Evolutionary conservation across 1,284 basidiomycete species (phyloP), one percentile per base, ranked within the genome.

Genomic region (Rhodotorula glutinis): DNA sequence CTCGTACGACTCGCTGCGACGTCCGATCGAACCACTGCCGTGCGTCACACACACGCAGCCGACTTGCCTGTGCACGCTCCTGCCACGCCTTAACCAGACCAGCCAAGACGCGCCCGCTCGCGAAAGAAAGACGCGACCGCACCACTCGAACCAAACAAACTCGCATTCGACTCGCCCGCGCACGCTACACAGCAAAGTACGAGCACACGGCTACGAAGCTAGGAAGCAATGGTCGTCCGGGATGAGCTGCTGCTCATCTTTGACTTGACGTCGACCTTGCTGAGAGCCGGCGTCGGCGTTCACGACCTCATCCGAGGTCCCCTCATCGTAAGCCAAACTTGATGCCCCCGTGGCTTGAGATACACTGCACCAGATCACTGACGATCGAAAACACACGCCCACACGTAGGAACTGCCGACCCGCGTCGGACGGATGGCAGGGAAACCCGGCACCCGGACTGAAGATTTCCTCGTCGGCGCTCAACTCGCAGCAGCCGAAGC

Each of bases 391-490:
- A n/a, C n/a, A n/a, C 27, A 16, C 49, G 9, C n/a, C 5, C 10
- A n/a, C 19, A 23, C 19, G 53, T 70, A 83, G 90, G 86, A 89
- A 80, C 80, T 91, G 51, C 79, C 80, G 67, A 89, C 89, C 55
- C 86, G 89, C 73, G 88, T 91, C 65, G 90, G 88, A 55, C 79
- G 89, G 61, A 83, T 86, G 65, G 74, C 80, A 44, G 68, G 77
- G 17, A 75, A 64, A 51, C 74, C 80, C 13, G 79, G 79, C 43
- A 81, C 82, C 30, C 82, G 85, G 58, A 85, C 88, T 29, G 86
- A 85, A 56, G 90, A 92, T 71, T 96, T 93, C 79, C 83, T 97
- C 21, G 89, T 94, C 58, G 94, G 94, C 1, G 76, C 85, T 3
- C 86, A 87, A 65, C 83, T 96, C 14, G 47, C 84, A 83, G 13